Base-by-base conservation (phyloP, 2,329 filamentous ascomycete species). In the Penicillium sp. region DNA sequence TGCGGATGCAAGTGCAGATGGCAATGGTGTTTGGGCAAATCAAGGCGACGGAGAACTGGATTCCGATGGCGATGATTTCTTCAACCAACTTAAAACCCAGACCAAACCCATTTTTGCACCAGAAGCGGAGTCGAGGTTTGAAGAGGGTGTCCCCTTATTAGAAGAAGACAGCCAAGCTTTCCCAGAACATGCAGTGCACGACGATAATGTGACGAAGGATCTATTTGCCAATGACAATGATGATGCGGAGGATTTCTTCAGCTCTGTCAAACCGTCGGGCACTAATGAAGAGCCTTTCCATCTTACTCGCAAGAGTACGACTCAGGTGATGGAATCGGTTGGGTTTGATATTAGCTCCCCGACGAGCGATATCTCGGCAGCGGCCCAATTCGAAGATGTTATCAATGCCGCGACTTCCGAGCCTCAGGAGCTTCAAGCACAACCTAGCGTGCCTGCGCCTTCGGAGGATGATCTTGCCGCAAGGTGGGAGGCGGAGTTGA, bases 401-500 rank as follows among this genome's bases (percentile, higher is more conserved):
- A 42, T 70, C 14, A 65, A 67, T 47, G 65, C 62, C 16, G 59
- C 66, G 9, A 46, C 63, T 2, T 62, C 63, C 9, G 59, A 57
- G 19, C 26, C 47, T 14, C 39, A 54, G 21, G 8, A 52, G 0
- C 11, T 8, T 31, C 68, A 63, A 54, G 55, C 46, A 22, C 60
- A 57, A 46, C 65, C 65, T 51, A 57, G 62, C 48, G 55, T 51
- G 19, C 57, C 49, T 7, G 60, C 62, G 13, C 62, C 67, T 16
- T 63, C 68, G 2, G 75, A 83, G 7, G 83, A 87, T 43, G 90
- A 93, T 68, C 74, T 95, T 42, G 88, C 89, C 46, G 90, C 90
- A 19, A 87, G 91, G 64, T 96, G 93, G 90, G 85, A 91, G 62
- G 89, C 90, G 47, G 90, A 91, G 44, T 84, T 97, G 66, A 90